A percentile compares a stretch with the other conserved stretches of the same genome.
Evolutionary conservation across 2,329 filamentous ascomycete species (phyloP).

Genomic region (Paraconiothyrium sp.): DNA sequence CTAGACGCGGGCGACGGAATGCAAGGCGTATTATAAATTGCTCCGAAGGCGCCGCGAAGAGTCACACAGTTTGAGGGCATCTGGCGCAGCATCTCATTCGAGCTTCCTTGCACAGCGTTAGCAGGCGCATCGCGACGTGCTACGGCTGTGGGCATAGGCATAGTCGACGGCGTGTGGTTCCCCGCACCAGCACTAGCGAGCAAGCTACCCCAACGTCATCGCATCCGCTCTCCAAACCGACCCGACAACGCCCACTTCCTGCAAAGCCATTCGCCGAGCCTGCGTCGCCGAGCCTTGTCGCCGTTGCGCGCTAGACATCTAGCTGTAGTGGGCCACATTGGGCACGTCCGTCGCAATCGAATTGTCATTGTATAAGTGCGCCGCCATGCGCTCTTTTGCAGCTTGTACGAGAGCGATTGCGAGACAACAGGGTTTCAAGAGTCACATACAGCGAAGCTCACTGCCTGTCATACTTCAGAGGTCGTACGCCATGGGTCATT

Average conservation of each 20-base stretch:
- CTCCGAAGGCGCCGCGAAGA: neutral
- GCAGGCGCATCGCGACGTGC: neutral
- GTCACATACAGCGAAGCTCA: slow-evolving; percentile 42
- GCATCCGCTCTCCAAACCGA: neutral
- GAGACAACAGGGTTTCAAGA: slow-evolving; percentile 40
- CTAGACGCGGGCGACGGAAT: neutral
- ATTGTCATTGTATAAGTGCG: slow-evolving; percentile 7
- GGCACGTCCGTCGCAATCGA: neutral
- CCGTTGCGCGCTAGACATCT: slow-evolving; percentile 1
- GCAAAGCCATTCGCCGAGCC: slow-evolving; percentile 1
- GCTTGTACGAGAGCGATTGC: slow-evolving; percentile 43
- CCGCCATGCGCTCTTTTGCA: slow-evolving; percentile 44
- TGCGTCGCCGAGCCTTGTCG: slow-evolving; percentile 8
- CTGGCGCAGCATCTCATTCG: neutral
- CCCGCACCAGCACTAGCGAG: slow-evolving; percentile 11
- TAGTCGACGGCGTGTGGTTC: neutral
- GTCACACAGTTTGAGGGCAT: neutral
- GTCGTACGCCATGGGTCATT: slow-evolving; percentile 57
- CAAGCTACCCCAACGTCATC: slow-evolving; percentile 16
- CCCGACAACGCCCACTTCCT: slow-evolving; percentile 9
- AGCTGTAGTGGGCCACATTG: neutral
- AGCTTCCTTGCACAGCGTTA: neutral
- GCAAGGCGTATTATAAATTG: neutral
- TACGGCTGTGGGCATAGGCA: neutral
- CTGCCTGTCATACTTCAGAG: slow-evolving; percentile 49